phyloP scores from a whole-genome alignment of 2,329 filamentous ascomycete species.

The Rhytidhysteron rufulum region DNA sequence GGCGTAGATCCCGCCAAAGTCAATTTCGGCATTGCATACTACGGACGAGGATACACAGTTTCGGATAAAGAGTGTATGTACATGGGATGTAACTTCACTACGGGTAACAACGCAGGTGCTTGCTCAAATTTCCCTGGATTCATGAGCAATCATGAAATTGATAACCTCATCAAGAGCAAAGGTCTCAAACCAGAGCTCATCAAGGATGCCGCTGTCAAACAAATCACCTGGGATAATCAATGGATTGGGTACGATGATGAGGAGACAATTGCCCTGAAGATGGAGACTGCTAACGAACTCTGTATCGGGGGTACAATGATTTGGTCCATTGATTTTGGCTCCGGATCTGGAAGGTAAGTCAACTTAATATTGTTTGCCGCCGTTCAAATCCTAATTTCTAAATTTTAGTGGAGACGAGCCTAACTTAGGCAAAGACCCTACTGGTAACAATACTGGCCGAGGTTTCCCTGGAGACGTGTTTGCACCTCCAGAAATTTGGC shows the following conservation, averaged over 20 bases:
- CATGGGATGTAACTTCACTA: slow-evolving; percentile 14
- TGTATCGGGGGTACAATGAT: slow-evolving; percentile 17
- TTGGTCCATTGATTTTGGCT: slow-evolving; percentile 1
- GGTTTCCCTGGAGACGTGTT: neutral
- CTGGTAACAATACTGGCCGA: neutral
- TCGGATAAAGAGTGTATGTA: slow-evolving; percentile 11
- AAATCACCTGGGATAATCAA: slow-evolving; percentile 21
- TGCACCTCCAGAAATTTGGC: neutral
- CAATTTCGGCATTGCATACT: slow-evolving; percentile 47
- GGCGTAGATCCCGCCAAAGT: slow-evolving; percentile 40
- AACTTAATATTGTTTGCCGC: too few species aligned
- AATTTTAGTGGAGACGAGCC: neutral
- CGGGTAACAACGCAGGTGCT: slow-evolving; percentile 8
- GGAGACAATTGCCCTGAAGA: slow-evolving; percentile 47
- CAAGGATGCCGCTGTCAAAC: slow-evolving; percentile 17
- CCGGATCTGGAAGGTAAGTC: neutral
- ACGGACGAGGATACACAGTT: slow-evolving; percentile 45
- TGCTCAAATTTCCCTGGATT: slow-evolving; percentile 19
- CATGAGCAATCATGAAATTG: slow-evolving; percentile 16
- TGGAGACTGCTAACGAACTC: slow-evolving; percentile 33
- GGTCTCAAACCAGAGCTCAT: slow-evolving; percentile 8
- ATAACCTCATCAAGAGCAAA: slow-evolving; percentile 9
- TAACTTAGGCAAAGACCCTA: neutral
- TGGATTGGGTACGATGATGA: slow-evolving; percentile 25
- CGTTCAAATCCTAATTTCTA: too few species aligned